Conservation (phyloP, 2,329 filamentous ascomycete genomes). For the Curvularia verruculosa region DNA sequence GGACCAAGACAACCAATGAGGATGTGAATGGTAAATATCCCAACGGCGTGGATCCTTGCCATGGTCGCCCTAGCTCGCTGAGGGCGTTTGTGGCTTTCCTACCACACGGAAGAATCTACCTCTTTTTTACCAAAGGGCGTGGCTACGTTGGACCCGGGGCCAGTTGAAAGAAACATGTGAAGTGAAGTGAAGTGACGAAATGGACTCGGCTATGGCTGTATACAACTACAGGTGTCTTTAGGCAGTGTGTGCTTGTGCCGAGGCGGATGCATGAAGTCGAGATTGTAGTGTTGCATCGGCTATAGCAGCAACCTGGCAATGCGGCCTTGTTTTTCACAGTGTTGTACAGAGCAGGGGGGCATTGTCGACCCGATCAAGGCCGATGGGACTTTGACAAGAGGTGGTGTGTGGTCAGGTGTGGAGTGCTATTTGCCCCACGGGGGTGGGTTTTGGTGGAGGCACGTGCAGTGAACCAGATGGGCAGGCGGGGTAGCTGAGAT, state of each 20-base stretch:
- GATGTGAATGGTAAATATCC: not conserved
- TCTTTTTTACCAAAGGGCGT: not conserved
- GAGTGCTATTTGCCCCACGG: not conserved
- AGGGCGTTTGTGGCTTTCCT: not conserved
- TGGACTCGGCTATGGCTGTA: not conserved
- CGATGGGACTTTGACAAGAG: not conserved
- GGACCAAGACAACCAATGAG: not conserved
- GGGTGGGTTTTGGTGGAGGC: not conserved
- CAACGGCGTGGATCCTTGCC: not conserved
- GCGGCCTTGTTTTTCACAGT: not conserved
- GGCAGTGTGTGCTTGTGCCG: not conserved
- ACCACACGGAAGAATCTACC: not conserved
- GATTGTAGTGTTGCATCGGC: not conserved
- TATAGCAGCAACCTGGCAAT: not conserved
- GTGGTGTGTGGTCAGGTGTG: not conserved
- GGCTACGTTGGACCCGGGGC: not conserved
- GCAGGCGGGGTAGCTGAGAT: slow-evolving; percentile 4
- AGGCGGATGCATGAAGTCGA: not conserved
- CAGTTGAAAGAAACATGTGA: not conserved
- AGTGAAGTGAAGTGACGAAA: not conserved
- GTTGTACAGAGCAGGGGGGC: not conserved
- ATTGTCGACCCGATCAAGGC: not conserved
- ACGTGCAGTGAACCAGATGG: slow-evolving; percentile 1
- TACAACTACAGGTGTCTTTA: not conserved
- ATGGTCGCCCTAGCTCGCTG: not conserved